Conservation (phyloP, 139 green algal genomes). For the Chlamydomonas sp. region DNA sequence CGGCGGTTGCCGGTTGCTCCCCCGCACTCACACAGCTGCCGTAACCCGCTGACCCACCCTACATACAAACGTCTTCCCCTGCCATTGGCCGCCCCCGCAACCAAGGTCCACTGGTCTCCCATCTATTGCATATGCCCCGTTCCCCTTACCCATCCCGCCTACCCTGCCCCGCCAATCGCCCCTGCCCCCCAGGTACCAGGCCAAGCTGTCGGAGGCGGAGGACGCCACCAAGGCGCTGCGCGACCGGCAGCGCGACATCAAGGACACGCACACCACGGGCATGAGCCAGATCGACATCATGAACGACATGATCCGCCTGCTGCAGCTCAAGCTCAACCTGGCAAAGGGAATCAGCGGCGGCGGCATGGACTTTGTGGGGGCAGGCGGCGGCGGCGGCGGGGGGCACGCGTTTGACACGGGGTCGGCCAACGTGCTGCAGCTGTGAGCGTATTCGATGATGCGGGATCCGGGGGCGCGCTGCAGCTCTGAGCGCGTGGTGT, state of each 20-base stretch:
- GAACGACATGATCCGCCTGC: constrained; percentile 56
- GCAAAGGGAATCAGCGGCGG: constrained; percentile 1
- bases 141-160: neutral
- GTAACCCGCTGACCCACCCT: too few relatives aligned
- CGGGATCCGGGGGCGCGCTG: too few relatives aligned
- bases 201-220: constrained; percentile 32
- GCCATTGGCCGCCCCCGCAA: too few relatives aligned
- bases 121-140: neutral
- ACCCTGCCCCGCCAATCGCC: neutral
- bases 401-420: constrained; percentile 16
- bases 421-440: constrained; percentile 24
- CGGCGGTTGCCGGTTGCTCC: too few relatives aligned
- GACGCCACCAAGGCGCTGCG: constrained; percentile 20
- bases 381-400: neutral
- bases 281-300: constrained; percentile 65
- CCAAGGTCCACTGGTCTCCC: too few relatives aligned
- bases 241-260: constrained; percentile 44
- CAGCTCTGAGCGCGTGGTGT: too few relatives aligned
- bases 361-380: neutral
- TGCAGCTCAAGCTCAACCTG: constrained; percentile 52
- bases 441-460: neutral
- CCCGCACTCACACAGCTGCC: too few relatives aligned
- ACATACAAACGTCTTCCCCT: too few relatives aligned
- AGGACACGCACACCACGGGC: constrained; percentile 55
- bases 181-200: constrained; percentile 26